A percentile compares a stretch with the other conserved stretches of the same genome.
Evolutionary conservation across 345 rosid species (phyloP).

Genomic region (Litchi chinensis): DNA sequence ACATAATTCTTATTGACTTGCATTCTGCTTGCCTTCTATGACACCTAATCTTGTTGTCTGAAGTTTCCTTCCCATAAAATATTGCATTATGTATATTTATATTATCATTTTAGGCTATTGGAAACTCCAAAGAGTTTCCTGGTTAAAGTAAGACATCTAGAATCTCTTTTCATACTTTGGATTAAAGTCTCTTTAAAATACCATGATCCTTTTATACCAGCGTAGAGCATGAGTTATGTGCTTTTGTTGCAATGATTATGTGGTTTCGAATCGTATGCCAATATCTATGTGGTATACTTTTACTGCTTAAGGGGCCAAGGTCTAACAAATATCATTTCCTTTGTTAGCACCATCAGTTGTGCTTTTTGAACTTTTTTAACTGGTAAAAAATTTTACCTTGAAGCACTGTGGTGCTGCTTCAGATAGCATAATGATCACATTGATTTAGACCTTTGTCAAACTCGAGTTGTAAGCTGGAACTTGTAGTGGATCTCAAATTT

Average conservation of each 20-base stretch:
- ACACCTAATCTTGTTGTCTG: background rate
- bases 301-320: background rate
- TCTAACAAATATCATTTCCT: background rate
- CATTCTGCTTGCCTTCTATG: background rate
- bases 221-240: background rate
- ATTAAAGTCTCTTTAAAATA: background rate
- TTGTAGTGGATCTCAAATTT: too few species aligned
- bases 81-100: too few species aligned
- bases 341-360: background rate
- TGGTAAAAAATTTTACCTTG: background rate
- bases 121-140: background rate
- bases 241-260: background rate
- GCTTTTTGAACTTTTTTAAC: background rate
- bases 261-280: background rate
- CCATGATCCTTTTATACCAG: background rate
- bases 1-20: background rate
- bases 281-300: background rate
- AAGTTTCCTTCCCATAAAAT: background rate
- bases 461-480: too few species aligned
- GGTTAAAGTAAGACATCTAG: background rate
- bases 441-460: too few species aligned
- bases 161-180: background rate
- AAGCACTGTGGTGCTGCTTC: too few species aligned
- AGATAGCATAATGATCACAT: too few species aligned
- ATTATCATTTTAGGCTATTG: background rate